Base-by-base conservation (phyloP, 192 early-diverging fungal species). In the Coemansia sp. region DNA sequence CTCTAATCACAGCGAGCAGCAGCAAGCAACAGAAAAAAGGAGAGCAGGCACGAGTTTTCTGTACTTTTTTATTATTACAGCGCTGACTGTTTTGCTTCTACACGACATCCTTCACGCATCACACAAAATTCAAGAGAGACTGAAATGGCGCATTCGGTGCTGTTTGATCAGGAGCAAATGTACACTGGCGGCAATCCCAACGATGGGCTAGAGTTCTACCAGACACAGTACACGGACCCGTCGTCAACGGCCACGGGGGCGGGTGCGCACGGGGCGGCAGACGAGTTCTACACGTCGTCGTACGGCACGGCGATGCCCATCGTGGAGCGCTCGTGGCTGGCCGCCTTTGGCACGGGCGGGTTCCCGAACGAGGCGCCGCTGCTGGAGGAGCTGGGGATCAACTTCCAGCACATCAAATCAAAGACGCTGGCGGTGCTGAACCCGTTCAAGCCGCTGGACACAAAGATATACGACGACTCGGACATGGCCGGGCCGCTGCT, bases 401-500 rank as follows among this genome's bases (percentile, higher is more conserved):
- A 96, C 71, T 97, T 97, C 64, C 77, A 70, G 46, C 94, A 98
- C 69, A 97, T 98, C 66, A 84, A 87, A 62, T 82, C 85, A 32
- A 98, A 92, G 80, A 88, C 84, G 10, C 75, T 94, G 50, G 86
- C 91, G 6, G 94, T 94, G 10, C 80, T 96, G 42, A 96, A 94
- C 67, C 93, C 92, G 5, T 82, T 92, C 48, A 81, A 84, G 54
- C 84, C 80, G 16, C 82, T 90, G 22, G 82, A 87, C 53, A 84
- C 86, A 12, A 81, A 92, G 52, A 93, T 97, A 50, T 92, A 96
- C 88, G 95, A 97, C 58, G 95, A 99, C 66, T 85, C 94, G 10
- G 97, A 99, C 75, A 82, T 99, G 69, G 92, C 93, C 4, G 97
- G 97, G 1, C 97, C 97, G 27, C 68, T 98, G 49, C 47, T 98